Base-by-base conservation (phyloP, 2,329 filamentous ascomycete species). In the Beauveria medogensis region DNA sequence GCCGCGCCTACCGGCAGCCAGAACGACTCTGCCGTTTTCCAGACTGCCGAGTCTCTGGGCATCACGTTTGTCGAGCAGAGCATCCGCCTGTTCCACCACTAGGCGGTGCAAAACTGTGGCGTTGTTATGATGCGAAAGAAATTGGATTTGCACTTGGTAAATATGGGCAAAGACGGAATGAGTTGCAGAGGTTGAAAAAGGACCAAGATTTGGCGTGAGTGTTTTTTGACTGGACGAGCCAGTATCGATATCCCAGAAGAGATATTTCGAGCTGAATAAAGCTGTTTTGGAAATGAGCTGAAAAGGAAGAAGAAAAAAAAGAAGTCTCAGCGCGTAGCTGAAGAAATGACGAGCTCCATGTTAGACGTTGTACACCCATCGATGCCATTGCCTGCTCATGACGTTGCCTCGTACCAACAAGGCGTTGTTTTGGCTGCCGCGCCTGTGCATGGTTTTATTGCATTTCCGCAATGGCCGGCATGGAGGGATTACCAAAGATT, bases 61-160 rank as follows among this genome's bases (percentile, higher is more conserved):
- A 96, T 97, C 69, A 92, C 89, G 50, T 97, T 97, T 76, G 89
- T 97, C 43, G 92, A 99, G 82, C 94, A 99, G 82, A 91, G 89
- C 73, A 88, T 90, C 63, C 86, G 94, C 68, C 82, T 97, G 66
- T 97, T 97, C 87, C 93, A 97, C 77, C 93, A 97, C 78, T 97
- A 88, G 20, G 5, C 10, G 12, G 26, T 30, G 43, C 34, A 14
- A 14, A 14, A 37, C 12, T 12, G 12, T 37, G 34, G 34, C 34
- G 34, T 34, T 34, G 12, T 14, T 5, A 37, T 37, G 34, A 37
- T 37, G 34, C 12, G 12, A 37, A 37, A 22, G 3, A 14, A 37
- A 2, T 14, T 37, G 34, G 4, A 12, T 14, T 37, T 37, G 34
- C 12, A 37, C 34, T 37, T 14, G 34, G 5, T 34, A 37, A 18